A percentile compares a stretch with the other conserved stretches of the same genome.
Conservation (phyloP, 2,329 filamentous ascomycete genomes). For the Xylaria sp. region DNA sequence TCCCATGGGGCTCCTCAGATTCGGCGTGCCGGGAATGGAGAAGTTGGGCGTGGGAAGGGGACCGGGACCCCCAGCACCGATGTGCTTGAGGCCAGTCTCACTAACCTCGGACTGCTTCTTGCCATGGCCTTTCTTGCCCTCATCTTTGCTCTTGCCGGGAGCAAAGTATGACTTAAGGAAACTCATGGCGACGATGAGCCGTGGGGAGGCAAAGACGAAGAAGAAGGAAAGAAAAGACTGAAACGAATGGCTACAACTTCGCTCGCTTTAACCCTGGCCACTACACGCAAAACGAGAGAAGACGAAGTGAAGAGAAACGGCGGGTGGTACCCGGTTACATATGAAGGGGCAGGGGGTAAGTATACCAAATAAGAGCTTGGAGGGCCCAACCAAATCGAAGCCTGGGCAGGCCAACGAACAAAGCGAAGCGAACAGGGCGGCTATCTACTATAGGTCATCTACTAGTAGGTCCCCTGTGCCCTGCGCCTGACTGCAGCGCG, state of each 20-base stretch:
- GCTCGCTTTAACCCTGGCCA: slow-evolving; percentile 26
- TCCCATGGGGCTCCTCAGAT: slow-evolving; percentile 38
- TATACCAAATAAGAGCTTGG: slow-evolving; percentile 22
- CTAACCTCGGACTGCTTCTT: slow-evolving; percentile 41
- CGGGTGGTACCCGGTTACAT: slow-evolving; percentile 2
- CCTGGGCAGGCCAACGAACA: slow-evolving; percentile 8
- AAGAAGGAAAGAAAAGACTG: slow-evolving; percentile 19
- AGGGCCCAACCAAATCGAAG: slow-evolving; percentile 27
- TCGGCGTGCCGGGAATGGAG: slow-evolving; percentile 41
- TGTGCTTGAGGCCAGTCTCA: slow-evolving; percentile 34
- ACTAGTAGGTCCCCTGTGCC: slow-evolving; percentile 24
- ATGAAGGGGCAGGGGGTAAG: slow-evolving; percentile 21
- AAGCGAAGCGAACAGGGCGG: slow-evolving; percentile 32
- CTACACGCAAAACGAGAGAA: slow-evolving; percentile 21
- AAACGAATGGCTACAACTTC: slow-evolving; percentile 33
- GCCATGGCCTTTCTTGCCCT: slow-evolving; percentile 38
- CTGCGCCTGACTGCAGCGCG: slow-evolving; percentile 34
- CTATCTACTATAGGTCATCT: slow-evolving; percentile 19
- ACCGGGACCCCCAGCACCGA: slow-evolving; percentile 25
- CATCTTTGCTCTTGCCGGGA: slow-evolving; percentile 45
- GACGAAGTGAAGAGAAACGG: slow-evolving; percentile 20
- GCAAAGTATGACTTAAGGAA: slow-evolving; percentile 52
- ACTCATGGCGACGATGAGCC: slow-evolving; percentile 44
- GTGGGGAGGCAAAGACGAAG: slow-evolving; percentile 16
- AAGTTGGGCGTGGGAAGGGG: slow-evolving; percentile 31